Percentiles rank a stretch among this genome's conserved stretches.
These are phyloP conservation scores for Mycena sanguinolenta DNA, from an alignment of 768 basidiomycete species.

Conservation along the genomic window DNA sequence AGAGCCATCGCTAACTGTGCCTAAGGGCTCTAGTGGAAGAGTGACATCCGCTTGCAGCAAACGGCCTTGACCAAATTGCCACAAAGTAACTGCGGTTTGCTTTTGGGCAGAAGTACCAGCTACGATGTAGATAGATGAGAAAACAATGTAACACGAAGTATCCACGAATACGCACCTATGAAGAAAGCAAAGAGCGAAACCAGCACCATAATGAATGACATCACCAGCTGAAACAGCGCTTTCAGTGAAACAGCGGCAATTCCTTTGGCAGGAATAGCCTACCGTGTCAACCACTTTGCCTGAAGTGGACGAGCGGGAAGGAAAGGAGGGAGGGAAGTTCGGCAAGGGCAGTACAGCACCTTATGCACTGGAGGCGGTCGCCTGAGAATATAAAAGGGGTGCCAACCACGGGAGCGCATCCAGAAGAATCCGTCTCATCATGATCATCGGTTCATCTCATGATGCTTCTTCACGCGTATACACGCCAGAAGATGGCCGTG, in stretches of 20 bases:
- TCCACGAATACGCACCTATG: not conserved
- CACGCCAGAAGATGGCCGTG: too few relatives aligned
- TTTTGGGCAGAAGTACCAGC: conserved; percentile 2
- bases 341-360: not conserved
- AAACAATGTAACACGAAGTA: not conserved
- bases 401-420: not conserved
- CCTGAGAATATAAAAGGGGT: conserved; percentile 1
- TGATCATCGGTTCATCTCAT: too few relatives aligned
- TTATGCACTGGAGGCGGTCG: not conserved
- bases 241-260: not conserved
- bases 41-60: not conserved
- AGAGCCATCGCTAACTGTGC: conserved; percentile 4
- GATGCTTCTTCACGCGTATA: too few relatives aligned
- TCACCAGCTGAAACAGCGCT: not conserved
- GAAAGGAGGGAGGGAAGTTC: not conserved
- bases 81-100: conserved; percentile 14
- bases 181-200: not conserved
- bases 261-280: too few relatives aligned
- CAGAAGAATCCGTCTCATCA: not conserved
- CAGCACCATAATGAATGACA: not conserved
- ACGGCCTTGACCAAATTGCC: conserved; percentile 16
- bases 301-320: conserved; percentile 3
- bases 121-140: not conserved
- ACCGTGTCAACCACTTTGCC: conserved; percentile 9
- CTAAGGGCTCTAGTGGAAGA: conserved; percentile 12